Conservation (phyloP, 768 basidiomycete species). For the Cyathus striatus region DNA sequence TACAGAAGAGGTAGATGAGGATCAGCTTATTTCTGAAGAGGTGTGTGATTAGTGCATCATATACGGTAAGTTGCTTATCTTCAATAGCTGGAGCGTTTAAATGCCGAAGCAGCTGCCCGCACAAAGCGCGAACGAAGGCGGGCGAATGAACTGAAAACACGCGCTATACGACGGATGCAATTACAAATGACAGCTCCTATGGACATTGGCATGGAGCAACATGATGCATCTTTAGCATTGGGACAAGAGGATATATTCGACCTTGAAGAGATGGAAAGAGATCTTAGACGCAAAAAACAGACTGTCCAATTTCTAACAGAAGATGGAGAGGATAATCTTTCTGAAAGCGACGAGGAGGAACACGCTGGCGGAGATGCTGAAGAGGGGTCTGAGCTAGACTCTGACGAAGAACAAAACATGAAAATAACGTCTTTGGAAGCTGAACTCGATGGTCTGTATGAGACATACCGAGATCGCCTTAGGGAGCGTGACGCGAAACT, state of each 20-base stretch:
- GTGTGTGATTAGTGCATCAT: conserved; percentile 32
- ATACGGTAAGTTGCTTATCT: conserved; percentile 5
- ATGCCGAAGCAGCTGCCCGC: conserved; percentile 67
- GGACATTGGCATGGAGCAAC: conserved; percentile 88
- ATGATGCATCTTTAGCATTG: conserved; percentile 63
- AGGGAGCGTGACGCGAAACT: conserved; percentile 84
- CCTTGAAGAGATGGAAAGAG: conserved; percentile 55
- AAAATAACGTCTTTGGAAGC: conserved; percentile 65
- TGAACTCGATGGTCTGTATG: conserved; percentile 88
- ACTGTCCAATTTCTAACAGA: conserved; percentile 30
- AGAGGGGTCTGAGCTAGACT: conserved; percentile 37
- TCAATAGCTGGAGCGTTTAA: conserved; percentile 74
- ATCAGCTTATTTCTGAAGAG: conserved; percentile 86
- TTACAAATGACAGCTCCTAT: conserved; percentile 97
- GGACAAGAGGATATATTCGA: conserved; percentile 90
- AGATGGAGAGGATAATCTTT: conserved; percentile 10
- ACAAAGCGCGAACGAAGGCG: conserved; percentile 77
- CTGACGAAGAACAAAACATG: conserved; percentile 66
- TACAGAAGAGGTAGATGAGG: conserved; percentile 73
- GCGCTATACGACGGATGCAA: conserved; percentile 92
- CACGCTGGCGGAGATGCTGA: conserved; percentile 38
- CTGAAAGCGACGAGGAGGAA: conserved; percentile 38
- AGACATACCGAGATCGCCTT: conserved; percentile 76
- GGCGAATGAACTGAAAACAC: conserved; percentile 83
- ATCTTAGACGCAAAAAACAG: conserved; percentile 31